These are phyloP conservation scores for Anthracocystis panici-leucophaei DNA, from an alignment of 1,284 basidiomycete genomes.

Conservation along the genomic window DNA sequence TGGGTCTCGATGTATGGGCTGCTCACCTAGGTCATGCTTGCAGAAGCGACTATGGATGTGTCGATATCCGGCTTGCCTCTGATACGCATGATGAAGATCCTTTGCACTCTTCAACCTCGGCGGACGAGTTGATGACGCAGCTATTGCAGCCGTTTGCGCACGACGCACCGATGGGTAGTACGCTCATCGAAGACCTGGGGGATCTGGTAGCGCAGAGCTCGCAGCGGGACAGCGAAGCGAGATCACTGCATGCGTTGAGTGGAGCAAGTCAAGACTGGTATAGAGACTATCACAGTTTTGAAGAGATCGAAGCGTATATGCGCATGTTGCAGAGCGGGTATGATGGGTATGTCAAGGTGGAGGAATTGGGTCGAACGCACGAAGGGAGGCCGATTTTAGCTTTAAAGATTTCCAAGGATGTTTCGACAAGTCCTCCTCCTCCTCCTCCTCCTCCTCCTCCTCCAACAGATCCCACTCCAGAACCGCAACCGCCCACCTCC, in stretches of 20 bases:
- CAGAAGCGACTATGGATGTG: conserved; percentile 24
- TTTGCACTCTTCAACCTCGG: background rate
- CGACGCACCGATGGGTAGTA: background rate
- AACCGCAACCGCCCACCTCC: conserved; percentile 8
- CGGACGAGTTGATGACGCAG: background rate
- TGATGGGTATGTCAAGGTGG: conserved; percentile 21
- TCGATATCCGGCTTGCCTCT: conserved; percentile 30
- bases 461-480: conserved; percentile 1
- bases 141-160: conserved; percentile 13
- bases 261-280: conserved; percentile 20
- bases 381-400: conserved; percentile 39
- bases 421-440: conserved; percentile 7
- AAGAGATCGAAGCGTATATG: conserved; percentile 37
- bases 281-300: conserved; percentile 29
- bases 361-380: conserved; percentile 39
- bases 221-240: background rate
- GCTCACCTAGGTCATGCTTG: conserved; percentile 24
- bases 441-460: too few species aligned
- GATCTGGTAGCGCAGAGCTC: conserved; percentile 13
- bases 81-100: conserved; percentile 22
- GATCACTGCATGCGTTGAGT: background rate
- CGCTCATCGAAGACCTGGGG: conserved; percentile 25
- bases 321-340: conserved; percentile 20
- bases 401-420: conserved; percentile 19
- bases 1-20: conserved; percentile 38